These are phyloP conservation scores for Boletus sp. DNA, from an alignment of 1,284 basidiomycete species.

Conservation along the genomic window DNA sequence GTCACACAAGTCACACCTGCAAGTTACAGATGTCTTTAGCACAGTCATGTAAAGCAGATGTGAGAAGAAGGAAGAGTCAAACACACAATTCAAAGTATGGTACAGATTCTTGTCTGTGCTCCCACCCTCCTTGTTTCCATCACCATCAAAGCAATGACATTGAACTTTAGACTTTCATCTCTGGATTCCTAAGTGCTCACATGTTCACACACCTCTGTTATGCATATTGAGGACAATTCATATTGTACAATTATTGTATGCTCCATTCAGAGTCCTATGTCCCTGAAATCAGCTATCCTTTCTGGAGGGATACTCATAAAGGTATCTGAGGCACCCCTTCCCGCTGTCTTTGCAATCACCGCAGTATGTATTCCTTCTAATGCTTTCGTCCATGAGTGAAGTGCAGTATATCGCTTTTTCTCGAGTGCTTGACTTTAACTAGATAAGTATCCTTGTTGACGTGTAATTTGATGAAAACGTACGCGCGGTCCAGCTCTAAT, in stretches of 20 bases:
- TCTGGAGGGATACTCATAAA: constrained; percentile 37
- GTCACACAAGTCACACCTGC: too few relatives aligned
- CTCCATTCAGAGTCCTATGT: constrained; percentile 32
- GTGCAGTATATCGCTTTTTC: constrained; percentile 80
- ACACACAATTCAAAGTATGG: too few relatives aligned
- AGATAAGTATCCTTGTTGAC: constrained; percentile 10
- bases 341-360: constrained; percentile 73
- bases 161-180: too few relatives aligned
- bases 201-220: too few relatives aligned
- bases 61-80: too few relatives aligned
- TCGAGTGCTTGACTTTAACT: constrained; percentile 74
- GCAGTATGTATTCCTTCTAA: constrained; percentile 72
- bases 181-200: too few relatives aligned
- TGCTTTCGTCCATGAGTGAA: constrained; percentile 82
- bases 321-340: constrained; percentile 38
- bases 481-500: constrained; percentile 90
- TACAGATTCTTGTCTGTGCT: too few relatives aligned
- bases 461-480: constrained; percentile 36
- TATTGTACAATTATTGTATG: constrained; percentile 11
- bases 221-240: not conserved
- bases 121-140: too few relatives aligned
- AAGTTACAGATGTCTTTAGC: too few relatives aligned
- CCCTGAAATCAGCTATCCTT: constrained; percentile 36
- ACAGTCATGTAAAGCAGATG: too few relatives aligned
- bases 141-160: too few relatives aligned